A percentile compares a stretch with the other conserved stretches of the same genome.
phyloP scores from a whole-genome alignment of 164 flowering plant species.

The Vitis cinerea region DNA sequence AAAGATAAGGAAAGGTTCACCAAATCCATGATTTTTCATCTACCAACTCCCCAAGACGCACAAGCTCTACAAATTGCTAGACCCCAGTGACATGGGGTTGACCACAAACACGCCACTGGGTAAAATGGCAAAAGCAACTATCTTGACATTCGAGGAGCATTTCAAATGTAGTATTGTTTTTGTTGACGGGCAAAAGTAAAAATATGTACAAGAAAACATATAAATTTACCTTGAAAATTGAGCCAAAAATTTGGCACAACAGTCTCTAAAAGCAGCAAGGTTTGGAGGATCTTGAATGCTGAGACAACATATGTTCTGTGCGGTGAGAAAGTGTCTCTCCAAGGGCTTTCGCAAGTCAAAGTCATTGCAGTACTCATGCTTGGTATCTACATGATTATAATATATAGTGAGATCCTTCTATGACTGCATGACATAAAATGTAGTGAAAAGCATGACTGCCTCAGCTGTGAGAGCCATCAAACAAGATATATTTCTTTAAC shows the following conservation, averaged over 20 bases:
- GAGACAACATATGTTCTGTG: slow-evolving; percentile 60
- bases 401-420: slow-evolving; percentile 7
- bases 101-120: too few species aligned
- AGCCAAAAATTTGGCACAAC: slow-evolving; percentile 66
- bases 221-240: slow-evolving; percentile 55
- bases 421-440: neutral
- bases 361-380: slow-evolving; percentile 72
- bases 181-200: too few species aligned
- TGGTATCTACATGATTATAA: slow-evolving; percentile 45
- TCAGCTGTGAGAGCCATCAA: too few species aligned
- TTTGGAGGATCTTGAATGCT: slow-evolving; percentile 55
- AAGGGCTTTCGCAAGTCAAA: slow-evolving; percentile 92
- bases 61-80: too few species aligned
- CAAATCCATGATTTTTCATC: too few species aligned
- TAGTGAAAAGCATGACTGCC: neutral
- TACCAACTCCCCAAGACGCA: too few species aligned
- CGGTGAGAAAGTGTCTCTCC: slow-evolving; percentile 61
- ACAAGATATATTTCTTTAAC: too few species aligned
- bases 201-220: neutral
- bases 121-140: neutral
- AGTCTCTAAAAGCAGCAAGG: slow-evolving; percentile 50
- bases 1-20: too few species aligned
- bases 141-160: too few species aligned
- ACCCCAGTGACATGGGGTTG: too few species aligned
- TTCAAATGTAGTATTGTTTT: too few species aligned